A percentile compares a stretch with the other conserved stretches of the same genome.
phyloP scores from a whole-genome alignment of 805 yeast genomes.

The Candida glaebosa region DNA sequence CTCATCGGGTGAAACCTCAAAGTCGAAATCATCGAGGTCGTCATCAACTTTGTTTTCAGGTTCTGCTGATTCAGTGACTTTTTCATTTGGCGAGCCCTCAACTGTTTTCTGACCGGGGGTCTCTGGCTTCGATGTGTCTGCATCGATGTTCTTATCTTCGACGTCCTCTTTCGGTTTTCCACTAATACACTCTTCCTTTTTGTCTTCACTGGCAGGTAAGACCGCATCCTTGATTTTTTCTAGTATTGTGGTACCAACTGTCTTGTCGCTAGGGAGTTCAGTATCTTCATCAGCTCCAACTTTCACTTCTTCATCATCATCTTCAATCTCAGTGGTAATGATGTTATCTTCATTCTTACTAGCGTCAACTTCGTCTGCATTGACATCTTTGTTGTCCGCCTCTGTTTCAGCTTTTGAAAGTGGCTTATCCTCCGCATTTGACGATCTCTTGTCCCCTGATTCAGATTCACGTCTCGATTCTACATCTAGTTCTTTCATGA shows the following conservation, averaged over 20 bases:
- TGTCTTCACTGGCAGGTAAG: background rate
- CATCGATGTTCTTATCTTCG: background rate
- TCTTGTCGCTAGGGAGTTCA: background rate
- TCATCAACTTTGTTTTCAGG: conserved; percentile 2
- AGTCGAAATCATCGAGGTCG: conserved; percentile 20
- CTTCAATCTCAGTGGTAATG: conserved; percentile 3
- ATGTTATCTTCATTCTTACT: conserved; percentile 1
- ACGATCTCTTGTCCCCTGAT: conserved; percentile 1
- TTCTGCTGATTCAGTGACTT: background rate
- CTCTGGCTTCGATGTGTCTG: background rate
- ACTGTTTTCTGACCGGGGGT: no score
- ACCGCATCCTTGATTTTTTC: conserved; percentile 6
- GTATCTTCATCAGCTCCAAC: background rate
- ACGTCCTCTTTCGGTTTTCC: background rate
- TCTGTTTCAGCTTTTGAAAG: conserved; percentile 7
- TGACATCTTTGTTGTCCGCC: conserved; percentile 1
- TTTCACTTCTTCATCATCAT: background rate
- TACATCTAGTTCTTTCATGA: background rate
- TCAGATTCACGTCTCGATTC: conserved; percentile 2
- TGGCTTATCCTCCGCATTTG: background rate
- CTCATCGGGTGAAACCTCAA: conserved; percentile 40
- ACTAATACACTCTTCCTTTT: background rate
- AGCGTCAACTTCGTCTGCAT: conserved; percentile 3
- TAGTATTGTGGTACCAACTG: background rate
- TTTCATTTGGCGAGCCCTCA: conserved; percentile 3